Conservation (phyloP, 1,139 yeast species). For the Kazachstania sp. region DNA sequence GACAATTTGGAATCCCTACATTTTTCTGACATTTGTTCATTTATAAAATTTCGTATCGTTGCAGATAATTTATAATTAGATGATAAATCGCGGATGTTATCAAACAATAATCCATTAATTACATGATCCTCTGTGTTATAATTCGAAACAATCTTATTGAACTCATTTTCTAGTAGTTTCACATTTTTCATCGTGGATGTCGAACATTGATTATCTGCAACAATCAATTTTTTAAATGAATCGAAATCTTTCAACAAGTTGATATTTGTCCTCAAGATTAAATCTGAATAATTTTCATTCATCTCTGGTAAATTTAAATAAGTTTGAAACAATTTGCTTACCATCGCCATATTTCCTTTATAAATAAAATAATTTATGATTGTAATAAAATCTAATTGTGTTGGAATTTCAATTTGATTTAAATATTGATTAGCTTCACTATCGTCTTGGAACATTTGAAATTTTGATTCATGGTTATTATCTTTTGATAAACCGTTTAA, state of each 20-base stretch:
- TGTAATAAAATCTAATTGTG: conserved; percentile 16
- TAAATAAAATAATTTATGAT: conserved; percentile 19
- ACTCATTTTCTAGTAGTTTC: conserved; percentile 9
- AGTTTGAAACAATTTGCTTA: conserved; percentile 12
- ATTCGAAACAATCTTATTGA: conserved; percentile 9
- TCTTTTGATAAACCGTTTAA: conserved; percentile 12
- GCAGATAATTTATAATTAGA: conserved; percentile 2
- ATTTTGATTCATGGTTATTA: not conserved
- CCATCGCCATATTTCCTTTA: conserved; percentile 12
- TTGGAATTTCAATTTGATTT: conserved; percentile 18
- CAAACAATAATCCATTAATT: conserved; percentile 10
- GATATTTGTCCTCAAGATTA: conserved; percentile 16
- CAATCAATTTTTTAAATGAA: conserved; percentile 9
- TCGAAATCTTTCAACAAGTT: conserved; percentile 18
- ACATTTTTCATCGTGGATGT: not conserved
- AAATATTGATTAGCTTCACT: conserved; percentile 23
- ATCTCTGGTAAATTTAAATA: conserved; percentile 11
- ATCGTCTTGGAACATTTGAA: conserved; percentile 16
- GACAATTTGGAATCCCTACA: conserved; percentile 5
- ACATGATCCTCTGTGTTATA: conserved; percentile 11
- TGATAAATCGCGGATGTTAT: conserved; percentile 6
- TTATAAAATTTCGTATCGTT: not conserved
- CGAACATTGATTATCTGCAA: not conserved
- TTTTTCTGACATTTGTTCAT: not conserved
- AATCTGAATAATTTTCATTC: conserved; percentile 7